A percentile compares a stretch with the other conserved stretches of the same genome.
These are phyloP conservation scores for Metschnikowia lunata DNA, from an alignment of 805 yeast species.

Conservation along the genomic window DNA sequence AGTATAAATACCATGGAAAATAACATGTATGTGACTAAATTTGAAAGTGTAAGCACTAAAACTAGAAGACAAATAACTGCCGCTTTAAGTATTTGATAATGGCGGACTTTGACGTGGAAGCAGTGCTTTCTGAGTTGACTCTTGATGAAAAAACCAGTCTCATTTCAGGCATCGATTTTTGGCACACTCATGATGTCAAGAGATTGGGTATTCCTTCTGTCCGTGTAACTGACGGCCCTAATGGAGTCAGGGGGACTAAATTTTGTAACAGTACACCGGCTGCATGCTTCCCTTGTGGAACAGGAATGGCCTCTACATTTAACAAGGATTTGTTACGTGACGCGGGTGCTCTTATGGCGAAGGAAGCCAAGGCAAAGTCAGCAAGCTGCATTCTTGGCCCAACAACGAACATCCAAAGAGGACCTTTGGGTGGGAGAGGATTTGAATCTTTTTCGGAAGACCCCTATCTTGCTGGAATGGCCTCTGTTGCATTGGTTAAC, in stretches of 20 bases:
- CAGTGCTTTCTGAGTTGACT: slow-evolving; percentile 22
- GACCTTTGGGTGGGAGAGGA: slow-evolving; percentile 33
- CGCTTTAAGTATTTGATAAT: background rate
- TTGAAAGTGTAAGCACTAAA: no score
- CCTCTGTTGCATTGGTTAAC: slow-evolving; percentile 22
- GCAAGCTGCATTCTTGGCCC: slow-evolving; percentile 31
- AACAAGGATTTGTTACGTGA: slow-evolving; percentile 23
- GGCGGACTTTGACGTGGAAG: slow-evolving; percentile 23
- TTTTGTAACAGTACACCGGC: slow-evolving; percentile 26
- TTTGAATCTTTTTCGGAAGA: slow-evolving; percentile 33
- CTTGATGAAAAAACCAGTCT: slow-evolving; percentile 26
- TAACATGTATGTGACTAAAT: no score
- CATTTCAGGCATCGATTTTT: slow-evolving; percentile 43
- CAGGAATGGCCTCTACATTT: slow-evolving; percentile 31
- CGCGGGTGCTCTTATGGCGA: slow-evolving; percentile 31
- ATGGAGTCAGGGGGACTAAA: slow-evolving; percentile 31
- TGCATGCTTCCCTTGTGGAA: slow-evolving; percentile 34
- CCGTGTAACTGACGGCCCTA: slow-evolving; percentile 38
- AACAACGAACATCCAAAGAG: slow-evolving; percentile 31
- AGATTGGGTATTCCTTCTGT: slow-evolving; percentile 43
- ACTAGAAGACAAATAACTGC: no score
- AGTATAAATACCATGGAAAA: background rate
- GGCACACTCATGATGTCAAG: slow-evolving; percentile 45
- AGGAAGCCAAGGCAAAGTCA: slow-evolving; percentile 29
- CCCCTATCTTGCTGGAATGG: slow-evolving; percentile 28